Evolutionary conservation across 345 rosid genomes (phyloP), one percentile per base, ranked within the genome.

Genomic region (Raphanus sativus): DNA sequence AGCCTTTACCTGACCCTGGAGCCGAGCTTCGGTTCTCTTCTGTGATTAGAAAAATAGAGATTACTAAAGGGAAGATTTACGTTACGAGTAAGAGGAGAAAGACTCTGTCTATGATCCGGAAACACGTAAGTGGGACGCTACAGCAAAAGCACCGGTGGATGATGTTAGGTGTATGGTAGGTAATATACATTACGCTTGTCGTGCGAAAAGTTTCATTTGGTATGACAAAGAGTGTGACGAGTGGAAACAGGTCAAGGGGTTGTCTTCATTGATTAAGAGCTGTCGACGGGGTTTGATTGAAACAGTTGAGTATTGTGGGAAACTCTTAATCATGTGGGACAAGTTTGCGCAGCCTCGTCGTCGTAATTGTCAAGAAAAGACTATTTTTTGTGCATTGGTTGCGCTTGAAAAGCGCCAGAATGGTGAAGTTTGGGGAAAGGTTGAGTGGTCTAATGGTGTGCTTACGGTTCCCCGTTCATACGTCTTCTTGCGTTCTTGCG

Each of bases 71-170:
- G 1, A 62, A 45, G 32, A 0, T 72, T 17, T 45, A 62, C 48
- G 29, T 72, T 30, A 30, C 61, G 48, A 72, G 76, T 40, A 62
- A 72, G 76, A 72, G 4, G 5, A 48, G 3, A 72, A 62, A 1
- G 76, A 72, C 12, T 72, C 66, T 48, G 69, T 72, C 8, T 42
- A 42, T 42, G 52, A 42, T 42, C 52, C 52, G 5, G 3, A 42
- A 12, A 42, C 2, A 42, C 52, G 69, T 62, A 45, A 11, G n/a
- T 72, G 76, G 76, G 2, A 17, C 2, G 61, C 30, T 48, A 17
- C 45, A 17, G 24, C 7, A 13, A 72, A 72, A 62, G 10, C 10
- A 28, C 6, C 1, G 4, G 45, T 2, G 65, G 25, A 21, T 56
- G 13, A 13, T 11, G 10, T 59, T 61, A 42, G 1, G 13, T 42